Evolutionary conservation across 306 rosid species (phyloP).

Genomic region (Abrus precatorius): DNA sequence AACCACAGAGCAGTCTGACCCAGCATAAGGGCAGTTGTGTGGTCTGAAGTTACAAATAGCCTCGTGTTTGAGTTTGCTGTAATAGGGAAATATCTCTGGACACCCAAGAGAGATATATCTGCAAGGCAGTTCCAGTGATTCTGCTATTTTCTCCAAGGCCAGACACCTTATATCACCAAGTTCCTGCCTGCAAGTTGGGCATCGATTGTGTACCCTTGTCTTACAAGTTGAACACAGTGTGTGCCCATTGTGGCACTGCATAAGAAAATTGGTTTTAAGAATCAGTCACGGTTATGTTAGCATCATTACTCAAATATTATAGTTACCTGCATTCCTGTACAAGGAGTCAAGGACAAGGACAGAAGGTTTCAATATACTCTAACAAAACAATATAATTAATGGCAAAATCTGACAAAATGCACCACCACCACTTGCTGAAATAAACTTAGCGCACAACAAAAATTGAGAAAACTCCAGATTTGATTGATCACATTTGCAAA

Average conservation of each 20-base stretch:
- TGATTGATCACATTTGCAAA: background rate
- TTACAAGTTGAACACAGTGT: conserved; percentile 84
- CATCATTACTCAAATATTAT: conserved; percentile 28
- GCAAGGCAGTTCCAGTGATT: conserved; percentile 82
- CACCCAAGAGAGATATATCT: conserved; percentile 72
- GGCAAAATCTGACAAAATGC: conserved; percentile 12
- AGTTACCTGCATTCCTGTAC: conserved; percentile 31
- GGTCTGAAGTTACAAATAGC: conserved; percentile 75
- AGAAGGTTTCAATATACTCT: background rate
- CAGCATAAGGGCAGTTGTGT: conserved; percentile 81
- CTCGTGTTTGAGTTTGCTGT: conserved; percentile 81
- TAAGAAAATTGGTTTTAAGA: conserved; percentile 32
- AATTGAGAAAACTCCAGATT: conserved; percentile 9
- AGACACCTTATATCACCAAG: conserved; percentile 86
- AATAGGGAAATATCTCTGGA: conserved; percentile 81
- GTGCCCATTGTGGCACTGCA: conserved; percentile 87
- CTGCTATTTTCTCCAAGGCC: conserved; percentile 84
- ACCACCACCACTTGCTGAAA: conserved; percentile 20
- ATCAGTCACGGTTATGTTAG: conserved; percentile 32
- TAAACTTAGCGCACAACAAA: background rate
- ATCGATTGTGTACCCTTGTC: conserved; percentile 81
- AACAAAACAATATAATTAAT: background rate
- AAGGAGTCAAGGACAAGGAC: background rate
- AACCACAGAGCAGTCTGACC: conserved; percentile 78
- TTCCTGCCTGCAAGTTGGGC: conserved; percentile 83